A percentile compares a stretch with the other conserved stretches of the same genome.
phyloP scores from a whole-genome alignment of 2,329 filamentous ascomycete species.

The Emergomyces africanus region DNA sequence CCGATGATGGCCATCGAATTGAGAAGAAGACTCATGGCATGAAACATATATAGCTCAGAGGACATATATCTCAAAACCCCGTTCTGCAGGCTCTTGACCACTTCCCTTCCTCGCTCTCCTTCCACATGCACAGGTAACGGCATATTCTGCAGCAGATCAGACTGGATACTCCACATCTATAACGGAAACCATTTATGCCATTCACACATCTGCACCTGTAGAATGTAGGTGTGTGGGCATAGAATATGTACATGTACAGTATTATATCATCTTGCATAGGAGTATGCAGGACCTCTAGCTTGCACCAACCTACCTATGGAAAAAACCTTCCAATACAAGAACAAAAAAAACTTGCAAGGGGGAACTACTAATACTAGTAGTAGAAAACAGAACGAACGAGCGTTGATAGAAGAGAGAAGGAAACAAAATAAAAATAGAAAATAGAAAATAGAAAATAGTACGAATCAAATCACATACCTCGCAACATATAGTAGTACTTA shows the following conservation, averaged over 20 bases:
- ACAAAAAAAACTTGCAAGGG: not conserved
- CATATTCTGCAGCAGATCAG: not conserved
- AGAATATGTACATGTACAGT: not conserved
- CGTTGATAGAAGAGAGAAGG: not conserved
- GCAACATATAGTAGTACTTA: no score
- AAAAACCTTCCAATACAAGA: not conserved
- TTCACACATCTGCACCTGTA: not conserved
- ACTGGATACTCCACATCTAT: not conserved
- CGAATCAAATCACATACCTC: not conserved
- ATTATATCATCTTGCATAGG: not conserved
- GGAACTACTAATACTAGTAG: no score
- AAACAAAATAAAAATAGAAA: not conserved
- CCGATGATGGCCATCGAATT: not conserved
- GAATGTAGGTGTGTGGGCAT: not conserved
- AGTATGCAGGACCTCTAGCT: no score
- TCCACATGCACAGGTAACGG: not conserved
- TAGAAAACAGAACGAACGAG: not conserved
- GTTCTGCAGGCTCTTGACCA: not conserved
- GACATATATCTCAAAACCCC: not conserved
- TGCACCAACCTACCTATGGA: not conserved
- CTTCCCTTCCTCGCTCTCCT: not conserved
- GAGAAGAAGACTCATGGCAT: not conserved
- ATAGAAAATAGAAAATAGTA: no score
- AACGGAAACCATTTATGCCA: not conserved
- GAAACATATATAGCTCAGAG: not conserved